These are phyloP conservation scores for Botrytis sinoallii DNA, from an alignment of 2,329 filamentous ascomycete species.

Conservation along the genomic window DNA sequence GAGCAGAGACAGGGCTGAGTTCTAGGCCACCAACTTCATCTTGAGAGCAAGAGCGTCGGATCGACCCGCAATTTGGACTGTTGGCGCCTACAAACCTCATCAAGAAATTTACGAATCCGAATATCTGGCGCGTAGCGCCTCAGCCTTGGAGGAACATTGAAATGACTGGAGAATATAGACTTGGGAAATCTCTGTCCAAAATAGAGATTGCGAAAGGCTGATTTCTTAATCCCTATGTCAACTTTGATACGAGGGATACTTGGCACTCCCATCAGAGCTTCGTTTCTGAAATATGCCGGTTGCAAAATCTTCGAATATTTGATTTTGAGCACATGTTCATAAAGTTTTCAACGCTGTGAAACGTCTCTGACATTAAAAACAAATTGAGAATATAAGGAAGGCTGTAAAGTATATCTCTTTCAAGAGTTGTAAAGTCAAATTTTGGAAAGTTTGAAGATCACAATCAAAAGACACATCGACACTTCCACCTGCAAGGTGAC, in stretches of 20 bases:
- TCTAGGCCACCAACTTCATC: not conserved
- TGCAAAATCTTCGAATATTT: not conserved
- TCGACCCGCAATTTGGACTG: not conserved
- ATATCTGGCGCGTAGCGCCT: not conserved
- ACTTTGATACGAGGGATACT: not conserved
- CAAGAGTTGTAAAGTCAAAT: not conserved
- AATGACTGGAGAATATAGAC: not conserved
- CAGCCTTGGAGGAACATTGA: not conserved
- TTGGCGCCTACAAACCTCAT: not conserved
- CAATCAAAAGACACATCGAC: not conserved
- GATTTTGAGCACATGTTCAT: not conserved
- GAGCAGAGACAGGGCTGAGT: not conserved
- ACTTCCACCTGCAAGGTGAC: not conserved
- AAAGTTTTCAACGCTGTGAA: not conserved
- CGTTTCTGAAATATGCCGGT: not conserved
- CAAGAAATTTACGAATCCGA: not conserved
- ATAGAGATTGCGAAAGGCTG: not conserved
- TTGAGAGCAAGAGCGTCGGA: not conserved
- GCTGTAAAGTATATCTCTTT: not conserved
- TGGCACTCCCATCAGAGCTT: not conserved
- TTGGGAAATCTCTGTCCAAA: not conserved
- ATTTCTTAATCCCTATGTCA: not conserved
- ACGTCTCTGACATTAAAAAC: not conserved
- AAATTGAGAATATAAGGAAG: not conserved
- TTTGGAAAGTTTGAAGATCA: not conserved